Evolutionary conservation across 2,329 filamentous ascomycete species (phyloP).

Genomic region (Tolypocladium guangdongense): DNA sequence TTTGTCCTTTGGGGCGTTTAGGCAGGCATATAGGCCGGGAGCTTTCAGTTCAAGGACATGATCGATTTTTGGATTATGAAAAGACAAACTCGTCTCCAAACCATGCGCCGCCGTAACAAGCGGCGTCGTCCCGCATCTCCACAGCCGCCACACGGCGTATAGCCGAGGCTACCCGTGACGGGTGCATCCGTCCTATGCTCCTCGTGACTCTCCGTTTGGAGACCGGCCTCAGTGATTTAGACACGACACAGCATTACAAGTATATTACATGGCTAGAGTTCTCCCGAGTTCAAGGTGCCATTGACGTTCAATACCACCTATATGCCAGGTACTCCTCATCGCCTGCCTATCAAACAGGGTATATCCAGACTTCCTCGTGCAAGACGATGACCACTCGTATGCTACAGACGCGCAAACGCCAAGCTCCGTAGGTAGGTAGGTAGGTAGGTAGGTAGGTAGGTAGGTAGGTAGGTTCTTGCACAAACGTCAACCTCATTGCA

Average conservation of each 20-base stretch:
- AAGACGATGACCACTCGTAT: background rate
- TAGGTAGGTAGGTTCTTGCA: background rate
- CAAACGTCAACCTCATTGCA: background rate
- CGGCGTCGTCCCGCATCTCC: constrained; percentile 1
- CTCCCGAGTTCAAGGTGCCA: background rate
- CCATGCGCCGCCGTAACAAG: background rate
- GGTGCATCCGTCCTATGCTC: background rate
- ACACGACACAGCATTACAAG: background rate
- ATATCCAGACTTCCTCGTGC: background rate
- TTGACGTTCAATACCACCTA: background rate
- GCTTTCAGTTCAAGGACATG: background rate
- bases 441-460: background rate
- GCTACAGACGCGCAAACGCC: background rate
- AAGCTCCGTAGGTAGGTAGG: background rate
- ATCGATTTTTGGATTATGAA: background rate
- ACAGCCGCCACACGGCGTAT: constrained; percentile 3
- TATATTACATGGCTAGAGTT: background rate
- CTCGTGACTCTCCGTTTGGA: background rate
- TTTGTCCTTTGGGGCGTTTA: background rate
- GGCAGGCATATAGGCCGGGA: background rate
- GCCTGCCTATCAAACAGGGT: background rate
- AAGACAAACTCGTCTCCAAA: background rate
- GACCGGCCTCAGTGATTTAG: background rate
- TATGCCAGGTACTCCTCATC: background rate
- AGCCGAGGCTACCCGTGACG: constrained; percentile 7